Base-by-base conservation (phyloP, 2,329 filamentous ascomycete genomes). In the Talaromyces amestolkiae region DNA sequence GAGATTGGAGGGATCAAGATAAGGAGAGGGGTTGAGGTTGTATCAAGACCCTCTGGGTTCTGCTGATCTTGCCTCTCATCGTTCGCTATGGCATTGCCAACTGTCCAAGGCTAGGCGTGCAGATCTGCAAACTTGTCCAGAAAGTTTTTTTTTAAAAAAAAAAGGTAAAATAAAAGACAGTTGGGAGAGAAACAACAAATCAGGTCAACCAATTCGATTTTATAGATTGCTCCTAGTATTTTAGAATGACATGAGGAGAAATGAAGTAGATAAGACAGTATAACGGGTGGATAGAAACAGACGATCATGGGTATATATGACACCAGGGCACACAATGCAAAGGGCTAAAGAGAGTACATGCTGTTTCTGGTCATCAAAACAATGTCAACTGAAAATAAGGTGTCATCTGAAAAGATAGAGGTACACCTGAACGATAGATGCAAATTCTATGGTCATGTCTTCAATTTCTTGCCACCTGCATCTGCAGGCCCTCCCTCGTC, bases 401-500 rank as follows among this genome's bases (percentile, higher is more conserved):
- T 63, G 43, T 27, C 17, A 45, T 8, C 7, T 51, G 27, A 24
- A 33, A 31, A 49, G 19, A 58, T 2, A 13, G n/a, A 43, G n/a
- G 17, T 13, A 51, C 15, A 64, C n/a, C 24, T 5, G 17, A 51
- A 60, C 47, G 53, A 63, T 58, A 39, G 35, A 62, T 37, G n/a
- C 45, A 27, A 61, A n/a, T n/a, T 24, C 51, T 19, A 58, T 27
- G 27, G 54, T 72, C 65, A 78, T 37, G 75, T 76, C 69, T 79
- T 81, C 45, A 79, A 68, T 66, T 79, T 78, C 70, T 80, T 80
- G 37, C 71, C 71, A 27, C 72, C 64, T 45, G 72, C 75, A 60
- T 78, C 73, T 8, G 71, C 72, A 53, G 70, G 69, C 5, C 72
- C 67, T 19, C 73, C 76, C 13, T 72, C 71, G n/a, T 82, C 79